A percentile compares a stretch with the other conserved stretches of the same genome.
Evolutionary conservation across 1,139 yeast genomes (phyloP).

Genomic region (Diutina mesorugosa): DNA sequence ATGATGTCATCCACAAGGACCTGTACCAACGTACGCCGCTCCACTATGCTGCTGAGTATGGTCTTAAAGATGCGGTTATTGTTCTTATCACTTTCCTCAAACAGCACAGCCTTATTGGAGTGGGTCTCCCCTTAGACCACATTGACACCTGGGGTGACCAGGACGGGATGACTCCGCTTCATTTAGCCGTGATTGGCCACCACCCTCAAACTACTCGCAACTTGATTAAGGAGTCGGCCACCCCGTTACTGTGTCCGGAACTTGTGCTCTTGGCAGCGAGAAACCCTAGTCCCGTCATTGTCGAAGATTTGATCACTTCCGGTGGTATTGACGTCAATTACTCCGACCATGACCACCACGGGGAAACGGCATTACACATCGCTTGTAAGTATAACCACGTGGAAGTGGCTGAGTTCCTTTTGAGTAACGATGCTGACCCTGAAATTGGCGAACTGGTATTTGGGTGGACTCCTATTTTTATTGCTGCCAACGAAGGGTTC

Average conservation of each 20-base stretch:
- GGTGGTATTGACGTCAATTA: conserved; percentile 56
- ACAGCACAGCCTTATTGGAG: conserved; percentile 20
- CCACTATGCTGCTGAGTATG: conserved; percentile 85
- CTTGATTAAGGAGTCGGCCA: conserved; percentile 29
- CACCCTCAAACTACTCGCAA: conserved; percentile 69
- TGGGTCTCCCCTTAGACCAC: conserved; percentile 43
- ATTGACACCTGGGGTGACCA: conserved; percentile 66
- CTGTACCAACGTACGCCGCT: conserved; percentile 74
- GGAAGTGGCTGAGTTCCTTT: conserved; percentile 42
- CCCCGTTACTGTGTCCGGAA: conserved; percentile 28
- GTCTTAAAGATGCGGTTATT: conserved; percentile 51
- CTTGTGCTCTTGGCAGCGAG: conserved; percentile 61
- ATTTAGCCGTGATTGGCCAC: conserved; percentile 68
- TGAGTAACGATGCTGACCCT: conserved; percentile 51
- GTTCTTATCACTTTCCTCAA: conserved; percentile 36
- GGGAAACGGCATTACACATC: conserved; percentile 73
- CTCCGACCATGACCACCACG: conserved; percentile 41
- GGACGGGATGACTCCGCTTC: conserved; percentile 73
- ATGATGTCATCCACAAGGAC: conserved; percentile 52
- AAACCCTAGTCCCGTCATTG: conserved; percentile 45
- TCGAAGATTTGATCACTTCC: conserved; percentile 39
- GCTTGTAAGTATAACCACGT: conserved; percentile 56
- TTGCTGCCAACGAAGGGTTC: conserved; percentile 83
- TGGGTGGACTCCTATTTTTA: conserved; percentile 93
- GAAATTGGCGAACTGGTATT: conserved; percentile 69